These are phyloP conservation scores for Akanthomyces lecanii DNA, from an alignment of 2,329 filamentous ascomycete genomes.

Conservation along the genomic window DNA sequence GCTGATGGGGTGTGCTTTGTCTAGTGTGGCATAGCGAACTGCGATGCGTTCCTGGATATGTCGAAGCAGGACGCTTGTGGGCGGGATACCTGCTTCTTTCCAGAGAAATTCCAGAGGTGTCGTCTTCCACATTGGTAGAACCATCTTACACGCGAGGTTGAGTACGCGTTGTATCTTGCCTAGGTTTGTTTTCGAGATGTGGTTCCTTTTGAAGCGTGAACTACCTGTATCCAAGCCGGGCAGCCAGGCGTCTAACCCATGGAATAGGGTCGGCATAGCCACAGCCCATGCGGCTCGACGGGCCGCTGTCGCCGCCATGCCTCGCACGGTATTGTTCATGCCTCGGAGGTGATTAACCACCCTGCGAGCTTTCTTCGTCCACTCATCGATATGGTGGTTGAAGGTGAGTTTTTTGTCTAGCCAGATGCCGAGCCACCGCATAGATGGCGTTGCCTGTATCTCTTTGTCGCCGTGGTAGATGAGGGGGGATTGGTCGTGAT, in stretches of 20 bases:
- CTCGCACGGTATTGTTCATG: too few species aligned
- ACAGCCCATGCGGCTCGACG: background rate
- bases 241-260: constrained; percentile 2
- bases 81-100: constrained; percentile 6
- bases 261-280: background rate
- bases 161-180: too few species aligned
- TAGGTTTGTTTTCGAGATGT: too few species aligned
- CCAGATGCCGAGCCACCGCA: too few species aligned
- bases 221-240: background rate
- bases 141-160: too few species aligned
- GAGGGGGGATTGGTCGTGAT: background rate
- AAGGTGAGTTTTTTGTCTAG: constrained; percentile 8
- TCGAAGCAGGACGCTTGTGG: background rate
- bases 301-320: background rate
- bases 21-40: background rate
- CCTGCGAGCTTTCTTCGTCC: background rate
- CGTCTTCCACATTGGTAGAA: background rate
- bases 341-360: background rate
- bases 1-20: constrained; percentile 3
- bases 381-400: background rate
- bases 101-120: background rate
- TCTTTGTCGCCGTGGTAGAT: constrained; percentile 6
- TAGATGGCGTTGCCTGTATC: background rate
- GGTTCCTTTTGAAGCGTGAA: background rate
- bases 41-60: background rate